These are phyloP conservation scores for Trypanosoma platydactyli DNA, from an alignment of 208 protist genomes.

Conservation along the genomic window DNA sequence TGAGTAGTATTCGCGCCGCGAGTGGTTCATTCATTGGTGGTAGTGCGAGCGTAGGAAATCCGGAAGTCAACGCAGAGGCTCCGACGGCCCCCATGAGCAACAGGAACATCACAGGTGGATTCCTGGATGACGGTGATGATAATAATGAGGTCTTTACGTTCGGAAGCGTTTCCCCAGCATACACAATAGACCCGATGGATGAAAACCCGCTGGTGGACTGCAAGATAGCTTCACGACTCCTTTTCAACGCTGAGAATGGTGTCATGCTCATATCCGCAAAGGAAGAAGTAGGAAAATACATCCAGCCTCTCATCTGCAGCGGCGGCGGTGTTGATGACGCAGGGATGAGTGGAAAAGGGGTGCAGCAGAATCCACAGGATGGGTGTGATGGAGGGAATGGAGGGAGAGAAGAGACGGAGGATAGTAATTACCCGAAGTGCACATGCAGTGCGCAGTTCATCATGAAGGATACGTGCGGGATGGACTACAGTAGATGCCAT, in stretches of 20 bases:
- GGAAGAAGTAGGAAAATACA: conserved; percentile 63
- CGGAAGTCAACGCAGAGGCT: background rate
- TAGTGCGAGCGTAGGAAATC: background rate
- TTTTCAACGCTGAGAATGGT: conserved; percentile 44
- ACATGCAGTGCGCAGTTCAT: conserved; percentile 50
- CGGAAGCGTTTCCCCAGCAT: conserved; percentile 40
- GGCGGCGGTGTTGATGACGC: background rate
- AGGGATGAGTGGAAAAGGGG: background rate
- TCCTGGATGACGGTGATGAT: background rate
- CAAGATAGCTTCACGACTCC: conserved; percentile 59
- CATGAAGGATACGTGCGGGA: conserved; percentile 42
- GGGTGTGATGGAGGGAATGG: conserved; percentile 3
- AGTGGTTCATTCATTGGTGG: no score
- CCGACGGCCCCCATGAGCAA: no score
- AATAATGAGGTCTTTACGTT: conserved; percentile 37
- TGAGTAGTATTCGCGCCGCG: conserved; percentile 18
- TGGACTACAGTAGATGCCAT: conserved; percentile 64
- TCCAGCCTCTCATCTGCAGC: background rate
- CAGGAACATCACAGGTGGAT: background rate
- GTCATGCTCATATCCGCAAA: conserved; percentile 53
- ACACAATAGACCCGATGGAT: conserved; percentile 44
- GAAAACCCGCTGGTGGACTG: conserved; percentile 34
- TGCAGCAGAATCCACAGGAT: conserved; percentile 2
- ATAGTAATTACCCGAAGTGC: conserved; percentile 33
- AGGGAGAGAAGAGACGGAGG: background rate